Evolutionary conservation across 2,329 filamentous ascomycete genomes (phyloP).

Genomic region (Fusarium succisae): DNA sequence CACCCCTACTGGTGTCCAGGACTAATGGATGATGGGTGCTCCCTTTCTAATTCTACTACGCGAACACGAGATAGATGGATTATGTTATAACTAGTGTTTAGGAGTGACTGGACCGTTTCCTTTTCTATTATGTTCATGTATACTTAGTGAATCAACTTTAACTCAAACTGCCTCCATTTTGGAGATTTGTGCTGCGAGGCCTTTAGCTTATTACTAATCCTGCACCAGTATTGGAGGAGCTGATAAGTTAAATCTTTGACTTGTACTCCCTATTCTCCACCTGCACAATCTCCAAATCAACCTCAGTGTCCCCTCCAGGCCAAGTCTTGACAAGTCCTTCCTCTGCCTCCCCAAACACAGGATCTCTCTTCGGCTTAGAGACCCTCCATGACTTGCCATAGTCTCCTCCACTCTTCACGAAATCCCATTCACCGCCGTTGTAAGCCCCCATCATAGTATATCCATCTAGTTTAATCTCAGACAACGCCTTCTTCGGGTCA

Average conservation of each 20-base stretch:
- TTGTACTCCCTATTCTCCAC: slow-evolving; percentile 8
- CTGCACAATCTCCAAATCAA: not conserved
- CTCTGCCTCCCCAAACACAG: slow-evolving; percentile 20
- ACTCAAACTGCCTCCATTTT: rapidly evolving
- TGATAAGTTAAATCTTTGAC: not conserved
- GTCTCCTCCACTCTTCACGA: slow-evolving; percentile 30
- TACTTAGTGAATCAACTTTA: not conserved
- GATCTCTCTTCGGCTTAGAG: slow-evolving; percentile 28
- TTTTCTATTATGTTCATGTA: not conserved
- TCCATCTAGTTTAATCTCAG: slow-evolving; percentile 46
- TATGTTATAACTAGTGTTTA: not conserved
- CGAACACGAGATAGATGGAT: slow-evolving; percentile 1
- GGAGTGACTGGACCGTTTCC: not conserved
- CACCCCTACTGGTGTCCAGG: slow-evolving; percentile 44
- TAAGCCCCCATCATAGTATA: slow-evolving; percentile 61
- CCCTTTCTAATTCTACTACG: not conserved
- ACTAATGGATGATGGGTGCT: slow-evolving; percentile 12
- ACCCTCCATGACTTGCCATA: slow-evolving; percentile 35
- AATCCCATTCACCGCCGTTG: slow-evolving; percentile 32
- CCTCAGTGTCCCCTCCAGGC: slow-evolving; percentile 9
- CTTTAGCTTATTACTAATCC: rapidly evolving
- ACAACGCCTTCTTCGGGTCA: slow-evolving; percentile 49
- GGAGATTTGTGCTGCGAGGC: too few species aligned
- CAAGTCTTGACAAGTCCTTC: slow-evolving; percentile 19
- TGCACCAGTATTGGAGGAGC: rapidly evolving